These are phyloP conservation scores for Cystofilobasidium macerans DNA, from an alignment of 768 basidiomycete genomes.

Conservation along the genomic window DNA sequence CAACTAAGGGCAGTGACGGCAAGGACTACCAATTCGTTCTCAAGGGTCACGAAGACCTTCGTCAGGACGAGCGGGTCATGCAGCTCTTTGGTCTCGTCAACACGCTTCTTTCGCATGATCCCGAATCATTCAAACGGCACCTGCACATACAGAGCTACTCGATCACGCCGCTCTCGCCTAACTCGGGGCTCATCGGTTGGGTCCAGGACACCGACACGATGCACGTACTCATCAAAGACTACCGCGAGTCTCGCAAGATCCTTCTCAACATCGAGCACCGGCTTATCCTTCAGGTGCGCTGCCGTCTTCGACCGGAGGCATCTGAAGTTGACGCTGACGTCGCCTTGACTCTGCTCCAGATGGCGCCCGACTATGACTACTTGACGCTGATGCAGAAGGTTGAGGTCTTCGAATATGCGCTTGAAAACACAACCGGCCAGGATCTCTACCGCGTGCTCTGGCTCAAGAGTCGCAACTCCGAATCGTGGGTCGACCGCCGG, in stretches of 20 bases:
- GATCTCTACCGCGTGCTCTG: constrained; percentile 93
- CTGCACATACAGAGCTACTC: constrained; percentile 86
- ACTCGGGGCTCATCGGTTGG: constrained; percentile 90
- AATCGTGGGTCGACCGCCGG: constrained; percentile 93
- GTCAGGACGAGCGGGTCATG: constrained; percentile 98
- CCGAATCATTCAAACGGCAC: constrained; percentile 88
- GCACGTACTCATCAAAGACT: constrained; percentile 90
- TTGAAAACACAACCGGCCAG: constrained; percentile 97
- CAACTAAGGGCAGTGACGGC: constrained; percentile 79
- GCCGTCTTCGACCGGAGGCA: not conserved
- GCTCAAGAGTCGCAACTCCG: constrained; percentile 89
- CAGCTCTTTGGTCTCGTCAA: constrained; percentile 96
- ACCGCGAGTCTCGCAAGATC: constrained; percentile 91
- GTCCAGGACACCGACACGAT: constrained; percentile 90
- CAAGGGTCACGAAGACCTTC: constrained; percentile 97
- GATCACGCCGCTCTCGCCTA: constrained; percentile 88
- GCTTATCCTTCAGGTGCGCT: constrained; percentile 83
- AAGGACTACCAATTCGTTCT: constrained; percentile 81
- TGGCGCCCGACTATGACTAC: constrained; percentile 98
- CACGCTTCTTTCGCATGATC: constrained; percentile 80
- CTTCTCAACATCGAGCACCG: constrained; percentile 95
- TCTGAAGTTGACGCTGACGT: not conserved
- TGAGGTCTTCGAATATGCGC: constrained; percentile 95
- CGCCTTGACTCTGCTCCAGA: constrained; percentile 45
- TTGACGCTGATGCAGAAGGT: constrained; percentile 91